Base-by-base conservation (phyloP, 805 yeast species). In the Sugiyamaella mastotermitis region DNA sequence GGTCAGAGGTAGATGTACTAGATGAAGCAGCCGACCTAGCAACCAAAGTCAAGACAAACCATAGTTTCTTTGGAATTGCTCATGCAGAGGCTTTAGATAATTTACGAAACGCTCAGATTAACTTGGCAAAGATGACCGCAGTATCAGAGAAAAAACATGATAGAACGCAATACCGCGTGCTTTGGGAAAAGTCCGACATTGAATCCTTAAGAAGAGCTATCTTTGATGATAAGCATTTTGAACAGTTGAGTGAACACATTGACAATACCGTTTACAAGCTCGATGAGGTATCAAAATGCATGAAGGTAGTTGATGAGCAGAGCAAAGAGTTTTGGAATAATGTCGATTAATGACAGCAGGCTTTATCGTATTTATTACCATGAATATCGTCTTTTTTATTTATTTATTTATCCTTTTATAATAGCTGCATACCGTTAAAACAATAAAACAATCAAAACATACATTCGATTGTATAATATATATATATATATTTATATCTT, bases 1-100 rank as follows among this genome's bases (percentile, higher is more conserved):
- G 95, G 94, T 79, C 90, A 5, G 94, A 85, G 49, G 78, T 87
- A 35, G 95, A 83, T 51, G 80, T 83, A 0, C 66, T 90, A 45
- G 88, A 85, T 47, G 94, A 84, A 46, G 92, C 86, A 5, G 72
- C 73, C 40, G 67, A 66, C 36, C 68, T 80, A 65, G 76, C 84
- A 2, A 51, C 46, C n/a, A 48, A 53, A 15, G 60, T 61, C 10
- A 51, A 49, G 27, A 25, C 40, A 10, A 45, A 48, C 35, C 58
- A 60, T 16, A 59, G 64, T 30, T 64, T 65, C 38, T 58, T 66
- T 36, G 68, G 70, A 4, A 38, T 49, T 5, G 52, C 64, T 29
- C 81, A 80, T 53, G 64, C 68, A 13, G 58, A 62, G 5, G 75
- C 76, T 32, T 58, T 85, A 36, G 55, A 57, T n/a, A 61, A 67